Conservation (phyloP, 129 eudicot species). For the Chrysanthemum seticuspe region DNA sequence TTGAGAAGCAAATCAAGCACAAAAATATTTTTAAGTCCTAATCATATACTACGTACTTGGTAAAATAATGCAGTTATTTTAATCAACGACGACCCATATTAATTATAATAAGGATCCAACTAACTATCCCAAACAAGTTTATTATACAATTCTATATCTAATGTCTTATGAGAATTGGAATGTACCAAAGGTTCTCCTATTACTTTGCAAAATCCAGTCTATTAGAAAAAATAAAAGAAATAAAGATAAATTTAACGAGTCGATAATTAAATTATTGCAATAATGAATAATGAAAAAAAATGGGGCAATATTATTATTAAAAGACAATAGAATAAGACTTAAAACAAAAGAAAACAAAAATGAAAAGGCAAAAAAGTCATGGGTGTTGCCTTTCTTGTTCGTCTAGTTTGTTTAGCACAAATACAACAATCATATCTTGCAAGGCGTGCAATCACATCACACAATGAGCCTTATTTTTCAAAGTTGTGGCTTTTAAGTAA, state of each 20-base stretch:
- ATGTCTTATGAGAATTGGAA: too few relatives aligned
- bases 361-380: slow-evolving; percentile 25
- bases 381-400: slow-evolving; percentile 18
- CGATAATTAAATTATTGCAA: not conserved
- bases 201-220: not conserved
- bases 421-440: slow-evolving; percentile 21
- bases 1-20: too few relatives aligned
- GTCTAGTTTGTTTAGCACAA: slow-evolving; percentile 20
- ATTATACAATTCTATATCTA: too few relatives aligned
- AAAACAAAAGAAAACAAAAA: slow-evolving; percentile 35
- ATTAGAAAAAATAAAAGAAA: not conserved
- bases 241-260: not conserved
- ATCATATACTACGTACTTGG: too few relatives aligned
- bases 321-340: slow-evolving; percentile 28
- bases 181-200: not conserved
- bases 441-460: slow-evolving; percentile 35
- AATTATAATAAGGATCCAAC: too few relatives aligned
- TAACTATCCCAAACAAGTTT: too few relatives aligned
- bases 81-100: too few relatives aligned
- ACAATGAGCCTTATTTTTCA: slow-evolving; percentile 30
- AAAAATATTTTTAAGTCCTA: too few relatives aligned
- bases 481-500: slow-evolving; percentile 35
- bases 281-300: slow-evolving; percentile 16
- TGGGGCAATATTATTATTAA: slow-evolving; percentile 20
- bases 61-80: too few relatives aligned